Evolutionary conservation across 345 rosid species (phyloP), one percentile per base, ranked within the genome.

Genomic region (Ceriops zippeliana): DNA sequence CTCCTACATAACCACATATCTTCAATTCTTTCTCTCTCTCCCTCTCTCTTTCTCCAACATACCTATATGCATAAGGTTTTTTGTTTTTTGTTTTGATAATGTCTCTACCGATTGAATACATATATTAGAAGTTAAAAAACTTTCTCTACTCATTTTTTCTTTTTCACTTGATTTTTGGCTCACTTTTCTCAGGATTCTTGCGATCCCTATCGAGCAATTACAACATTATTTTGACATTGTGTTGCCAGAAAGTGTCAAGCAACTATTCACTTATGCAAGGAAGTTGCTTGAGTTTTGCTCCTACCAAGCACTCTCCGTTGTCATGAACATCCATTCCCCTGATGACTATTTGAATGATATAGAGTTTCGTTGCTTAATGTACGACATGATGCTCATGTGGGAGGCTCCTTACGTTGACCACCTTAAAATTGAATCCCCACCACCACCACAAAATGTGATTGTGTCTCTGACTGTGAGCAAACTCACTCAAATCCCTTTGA

Each of bases 321-420:
- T 83, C 1, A 74, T 76, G 70, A 83, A 49, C 26, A 28, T 5
- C 30, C 69, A 76, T 28, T 63, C 52, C 52, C 86, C 91, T 22
- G 5, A 0, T 16, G 81, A 83, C 79, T 91, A 83, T 78, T 70
- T 91, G 73, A 82, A 85, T 76, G 90, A 93, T 66, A 78, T 79
- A 27, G 91, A 86, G 20, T 89, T 93, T 52, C 87, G 90, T 58
- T 91, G 81, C 68, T 81, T 93, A 32, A 86, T 85, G n/a, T 93
- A 79, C 68, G 97, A 91, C 62, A 89, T 91, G 97, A 93, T 93
- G 97, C 98, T 91, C 77, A 97, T 97, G 22, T 93, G 98, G 97
- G 98, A 89, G 78, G 59, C 80, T 7, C 96, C 98, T 2, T 77
- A 88, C 62, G 79, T 79, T 5, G 5, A 42, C 49, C 49, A 42